Evolutionary conservation across 768 basidiomycete species (phyloP).

Genomic region (Tephrocybe rancida): DNA sequence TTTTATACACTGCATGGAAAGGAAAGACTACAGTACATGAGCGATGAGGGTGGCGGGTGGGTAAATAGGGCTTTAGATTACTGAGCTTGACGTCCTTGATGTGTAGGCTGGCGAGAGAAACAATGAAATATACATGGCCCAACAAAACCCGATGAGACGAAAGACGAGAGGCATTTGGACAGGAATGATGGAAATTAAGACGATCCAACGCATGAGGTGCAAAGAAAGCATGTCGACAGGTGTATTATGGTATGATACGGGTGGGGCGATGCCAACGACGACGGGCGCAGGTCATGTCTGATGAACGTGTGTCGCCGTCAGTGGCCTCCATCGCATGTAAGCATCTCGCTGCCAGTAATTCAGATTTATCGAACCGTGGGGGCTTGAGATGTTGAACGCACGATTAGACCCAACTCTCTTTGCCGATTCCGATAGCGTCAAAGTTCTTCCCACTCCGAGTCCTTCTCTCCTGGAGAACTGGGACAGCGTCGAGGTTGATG

Average conservation of each 20-base stretch:
- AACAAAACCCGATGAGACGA: slow-evolving; percentile 8
- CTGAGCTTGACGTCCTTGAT: slow-evolving; percentile 6
- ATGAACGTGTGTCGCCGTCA: slow-evolving; percentile 14
- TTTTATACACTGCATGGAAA: slow-evolving; percentile 3
- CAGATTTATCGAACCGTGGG: slow-evolving; percentile 55
- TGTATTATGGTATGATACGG: slow-evolving; percentile 9
- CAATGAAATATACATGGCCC: slow-evolving; percentile 3
- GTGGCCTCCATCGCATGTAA: slow-evolving; percentile 22
- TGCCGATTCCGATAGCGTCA: slow-evolving; percentile 78
- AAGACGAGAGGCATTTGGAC: not conserved
- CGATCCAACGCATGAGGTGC: slow-evolving; percentile 1
- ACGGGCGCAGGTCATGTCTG: slow-evolving; percentile 14
- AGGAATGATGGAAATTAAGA: not conserved
- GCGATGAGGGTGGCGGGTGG: not conserved
- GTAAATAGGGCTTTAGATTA: slow-evolving; percentile 10
- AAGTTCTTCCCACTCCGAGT: slow-evolving; percentile 88
- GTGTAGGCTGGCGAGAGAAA: not conserved
- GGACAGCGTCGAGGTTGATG: slow-evolving; percentile 78
- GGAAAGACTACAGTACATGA: slow-evolving; percentile 1
- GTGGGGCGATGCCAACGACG: slow-evolving; percentile 8
- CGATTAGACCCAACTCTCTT: slow-evolving; percentile 75
- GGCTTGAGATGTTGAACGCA: slow-evolving; percentile 38
- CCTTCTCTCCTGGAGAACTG: slow-evolving; percentile 70
- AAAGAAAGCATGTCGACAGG: slow-evolving; percentile 15
- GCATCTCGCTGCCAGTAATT: slow-evolving; percentile 29